A percentile compares a stretch with the other conserved stretches of the same genome.
phyloP scores from a whole-genome alignment of 75 land plant genomes.

The Ceratopteris richardii region DNA sequence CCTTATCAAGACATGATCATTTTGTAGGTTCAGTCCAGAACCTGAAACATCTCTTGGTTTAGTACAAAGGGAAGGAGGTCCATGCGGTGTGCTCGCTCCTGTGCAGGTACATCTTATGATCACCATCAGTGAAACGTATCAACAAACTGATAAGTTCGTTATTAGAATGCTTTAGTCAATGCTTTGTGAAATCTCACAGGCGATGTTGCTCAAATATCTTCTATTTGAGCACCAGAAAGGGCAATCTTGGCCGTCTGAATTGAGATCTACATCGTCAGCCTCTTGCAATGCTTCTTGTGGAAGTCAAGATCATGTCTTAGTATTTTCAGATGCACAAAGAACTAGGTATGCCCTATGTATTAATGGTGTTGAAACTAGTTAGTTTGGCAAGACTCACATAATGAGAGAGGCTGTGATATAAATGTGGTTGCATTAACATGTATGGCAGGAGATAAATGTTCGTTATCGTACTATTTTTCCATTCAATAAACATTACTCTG shows the following conservation, averaged over 20 bases:
- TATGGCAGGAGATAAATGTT: too few relatives aligned
- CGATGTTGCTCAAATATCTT: slow-evolving; percentile 78
- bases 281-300: not conserved
- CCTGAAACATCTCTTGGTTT: slow-evolving; percentile 88
- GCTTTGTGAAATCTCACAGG: slow-evolving; percentile 41
- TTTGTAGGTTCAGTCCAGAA: slow-evolving; percentile 87
- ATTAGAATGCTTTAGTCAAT: too few relatives aligned
- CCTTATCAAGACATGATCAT: not conserved
- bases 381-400: not conserved
- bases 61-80: slow-evolving; percentile 97
- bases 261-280: not conserved
- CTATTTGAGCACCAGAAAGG: slow-evolving; percentile 39
- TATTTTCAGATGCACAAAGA: slow-evolving; percentile 26
- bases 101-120: slow-evolving; percentile 52
- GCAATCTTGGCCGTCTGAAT: slow-evolving; percentile 20
- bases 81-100: slow-evolving; percentile 94
- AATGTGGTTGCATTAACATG: too few relatives aligned
- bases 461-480: too few relatives aligned
- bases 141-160: too few relatives aligned
- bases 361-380: slow-evolving; percentile 1
- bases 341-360: slow-evolving; percentile 14
- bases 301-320: slow-evolving; percentile 10
- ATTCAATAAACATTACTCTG: too few relatives aligned
- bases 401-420: too few relatives aligned
- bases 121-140: too few relatives aligned